Conservation (phyloP, 805 yeast genomes). For the Saturnispora diversa region DNA sequence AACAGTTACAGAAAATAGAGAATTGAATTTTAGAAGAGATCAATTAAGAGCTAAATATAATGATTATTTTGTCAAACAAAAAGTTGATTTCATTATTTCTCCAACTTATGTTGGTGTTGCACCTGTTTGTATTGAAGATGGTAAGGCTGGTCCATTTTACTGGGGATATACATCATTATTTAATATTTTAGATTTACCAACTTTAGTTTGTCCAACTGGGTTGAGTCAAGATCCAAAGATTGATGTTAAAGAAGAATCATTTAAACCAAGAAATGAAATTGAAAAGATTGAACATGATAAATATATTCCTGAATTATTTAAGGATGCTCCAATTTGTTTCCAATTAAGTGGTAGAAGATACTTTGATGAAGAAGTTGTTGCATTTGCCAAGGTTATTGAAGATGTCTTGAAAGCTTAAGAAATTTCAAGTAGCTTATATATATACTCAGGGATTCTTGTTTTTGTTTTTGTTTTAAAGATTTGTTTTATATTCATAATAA, state of each 20-base stretch:
- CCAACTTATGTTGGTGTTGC: constrained; percentile 68
- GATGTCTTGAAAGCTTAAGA: constrained; percentile 20
- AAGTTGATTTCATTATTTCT: constrained; percentile 57
- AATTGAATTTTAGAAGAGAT: constrained; percentile 50
- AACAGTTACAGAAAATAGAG: constrained; percentile 45
- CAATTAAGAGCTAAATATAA: constrained; percentile 48
- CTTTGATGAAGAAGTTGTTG: constrained; percentile 48
- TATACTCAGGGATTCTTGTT: too few species aligned
- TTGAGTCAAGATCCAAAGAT: constrained; percentile 42
- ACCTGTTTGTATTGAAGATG: constrained; percentile 48
- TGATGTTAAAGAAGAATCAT: constrained; percentile 40
- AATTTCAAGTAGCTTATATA: too few species aligned
- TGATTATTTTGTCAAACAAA: constrained; percentile 43
- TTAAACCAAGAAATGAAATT: constrained; percentile 36
- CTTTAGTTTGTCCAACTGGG: constrained; percentile 56
- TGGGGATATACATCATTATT: constrained; percentile 78
- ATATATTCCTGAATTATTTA: constrained; percentile 40
- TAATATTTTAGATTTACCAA: constrained; percentile 66
- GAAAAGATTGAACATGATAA: constrained; percentile 42
- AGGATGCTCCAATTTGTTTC: constrained; percentile 48
- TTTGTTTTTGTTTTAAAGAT: not conserved
- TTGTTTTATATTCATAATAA: not conserved
- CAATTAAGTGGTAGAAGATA: constrained; percentile 49
- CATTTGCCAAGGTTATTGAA: constrained; percentile 27
- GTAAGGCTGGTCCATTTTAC: constrained; percentile 42